Conservation (phyloP, 2,329 filamentous ascomycete genomes). For the Scedosporium dehoogii region DNA sequence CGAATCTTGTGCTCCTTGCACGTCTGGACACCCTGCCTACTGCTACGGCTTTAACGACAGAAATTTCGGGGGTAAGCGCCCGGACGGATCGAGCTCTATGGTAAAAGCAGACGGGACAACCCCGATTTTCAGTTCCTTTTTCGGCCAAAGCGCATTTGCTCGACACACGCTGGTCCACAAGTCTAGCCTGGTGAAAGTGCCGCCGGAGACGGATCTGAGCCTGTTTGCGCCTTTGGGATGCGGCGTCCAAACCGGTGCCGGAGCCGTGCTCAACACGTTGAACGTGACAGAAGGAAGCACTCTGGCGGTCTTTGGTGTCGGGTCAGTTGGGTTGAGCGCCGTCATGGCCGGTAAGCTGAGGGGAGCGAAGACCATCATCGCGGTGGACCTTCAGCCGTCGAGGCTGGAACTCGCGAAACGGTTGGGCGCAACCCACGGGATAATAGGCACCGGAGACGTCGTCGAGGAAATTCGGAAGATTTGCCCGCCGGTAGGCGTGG, state of each 20-base stretch:
- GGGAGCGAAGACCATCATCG: slow-evolving; percentile 18
- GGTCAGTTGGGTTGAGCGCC: slow-evolving; percentile 23
- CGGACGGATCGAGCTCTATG: slow-evolving; percentile 2
- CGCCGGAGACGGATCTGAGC: slow-evolving; percentile 15
- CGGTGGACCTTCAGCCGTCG: slow-evolving; percentile 17
- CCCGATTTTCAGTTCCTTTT: slow-evolving; percentile 17
- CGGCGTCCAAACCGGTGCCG: slow-evolving; percentile 25
- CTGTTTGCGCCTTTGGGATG: slow-evolving; percentile 24
- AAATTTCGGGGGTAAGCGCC: slow-evolving; percentile 28
- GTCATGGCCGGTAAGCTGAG: slow-evolving; percentile 21
- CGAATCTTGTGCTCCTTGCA: slow-evolving; percentile 34
- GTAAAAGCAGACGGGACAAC: neutral
- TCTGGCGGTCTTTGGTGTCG: slow-evolving; percentile 23
- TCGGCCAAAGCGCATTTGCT: slow-evolving; percentile 24
- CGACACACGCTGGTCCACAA: slow-evolving; percentile 18
- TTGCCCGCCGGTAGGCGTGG: slow-evolving; percentile 15
- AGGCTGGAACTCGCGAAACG: slow-evolving; percentile 19
- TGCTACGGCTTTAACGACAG: slow-evolving; percentile 35
- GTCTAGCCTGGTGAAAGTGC: slow-evolving; percentile 19
- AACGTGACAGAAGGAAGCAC: slow-evolving; percentile 15
- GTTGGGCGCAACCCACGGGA: slow-evolving; percentile 23
- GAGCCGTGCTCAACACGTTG: slow-evolving; percentile 23
- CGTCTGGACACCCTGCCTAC: slow-evolving; percentile 32
- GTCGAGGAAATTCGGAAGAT: slow-evolving; percentile 17
- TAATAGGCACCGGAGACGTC: slow-evolving; percentile 17